phyloP scores from a whole-genome alignment of 2,329 filamentous ascomycete genomes.

The Trichoderma sp. region DNA sequence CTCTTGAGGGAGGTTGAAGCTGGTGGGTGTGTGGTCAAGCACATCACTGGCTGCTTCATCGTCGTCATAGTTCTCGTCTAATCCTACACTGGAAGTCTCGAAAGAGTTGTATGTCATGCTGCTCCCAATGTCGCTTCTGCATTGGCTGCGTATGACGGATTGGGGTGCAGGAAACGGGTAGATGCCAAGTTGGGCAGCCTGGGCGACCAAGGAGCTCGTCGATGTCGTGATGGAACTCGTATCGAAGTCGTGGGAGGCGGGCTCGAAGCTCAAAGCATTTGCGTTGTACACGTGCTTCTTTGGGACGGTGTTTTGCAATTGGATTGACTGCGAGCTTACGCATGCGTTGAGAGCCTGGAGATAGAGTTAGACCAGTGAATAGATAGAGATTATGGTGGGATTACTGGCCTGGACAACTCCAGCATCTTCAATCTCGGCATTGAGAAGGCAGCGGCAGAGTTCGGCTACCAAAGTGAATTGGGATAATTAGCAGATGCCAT shows the following conservation, averaged over 20 bases:
- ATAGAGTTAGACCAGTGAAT: neutral
- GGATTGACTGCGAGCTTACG: neutral
- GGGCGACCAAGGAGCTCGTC: neutral
- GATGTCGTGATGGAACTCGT: neutral
- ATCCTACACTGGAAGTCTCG: neutral
- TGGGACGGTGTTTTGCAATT: neutral
- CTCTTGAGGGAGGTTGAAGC: neutral
- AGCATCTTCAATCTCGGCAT: neutral
- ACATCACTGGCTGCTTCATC: neutral
- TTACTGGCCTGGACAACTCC: neutral
- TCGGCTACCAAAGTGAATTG: neutral
- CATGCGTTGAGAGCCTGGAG: neutral
- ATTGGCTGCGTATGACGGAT: neutral
- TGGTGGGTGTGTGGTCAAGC: neutral
- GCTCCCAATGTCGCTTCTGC: neutral
- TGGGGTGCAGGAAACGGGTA: neutral
- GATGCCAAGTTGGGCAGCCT: neutral
- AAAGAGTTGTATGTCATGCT: neutral
- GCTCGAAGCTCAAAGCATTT: neutral
- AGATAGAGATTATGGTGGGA: neutral
- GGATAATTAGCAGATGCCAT: neutral
- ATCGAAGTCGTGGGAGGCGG: neutral
- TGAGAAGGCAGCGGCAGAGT: conserved; percentile 6
- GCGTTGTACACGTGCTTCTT: neutral
- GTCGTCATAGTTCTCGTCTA: neutral